Percentiles rank a stretch among this genome's conserved stretches.
Evolutionary conservation across 164 flowering plant genomes (phyloP).

Genomic region (Cinnamomum micranthum): DNA sequence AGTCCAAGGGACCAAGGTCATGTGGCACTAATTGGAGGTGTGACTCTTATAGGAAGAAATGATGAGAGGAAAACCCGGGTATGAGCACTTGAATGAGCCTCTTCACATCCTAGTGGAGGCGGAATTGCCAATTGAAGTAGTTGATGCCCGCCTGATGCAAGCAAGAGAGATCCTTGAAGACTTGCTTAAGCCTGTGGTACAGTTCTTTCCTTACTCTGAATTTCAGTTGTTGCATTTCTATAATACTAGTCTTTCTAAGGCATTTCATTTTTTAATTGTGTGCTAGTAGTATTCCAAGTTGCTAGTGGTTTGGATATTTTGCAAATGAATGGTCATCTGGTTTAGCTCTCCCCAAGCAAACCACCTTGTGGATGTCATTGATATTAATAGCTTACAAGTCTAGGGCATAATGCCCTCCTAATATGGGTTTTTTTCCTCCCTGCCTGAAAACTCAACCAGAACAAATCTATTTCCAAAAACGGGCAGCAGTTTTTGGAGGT

Average conservation of each 20-base stretch:
- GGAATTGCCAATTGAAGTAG: constrained; percentile 78
- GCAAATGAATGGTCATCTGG: not conserved
- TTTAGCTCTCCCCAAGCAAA: not conserved
- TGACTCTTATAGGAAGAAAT: constrained; percentile 60
- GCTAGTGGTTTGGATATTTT: not conserved
- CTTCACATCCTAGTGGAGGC: constrained; percentile 93
- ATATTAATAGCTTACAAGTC: not conserved
- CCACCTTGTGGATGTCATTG: not conserved
- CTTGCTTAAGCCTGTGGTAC: constrained; percentile 79
- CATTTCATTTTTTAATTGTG: not conserved
- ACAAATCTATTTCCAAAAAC: not conserved
- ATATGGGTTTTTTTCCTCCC: not conserved
- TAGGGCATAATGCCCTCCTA: not conserved
- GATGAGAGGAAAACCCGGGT: constrained; percentile 96
- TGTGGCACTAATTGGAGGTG: no score
- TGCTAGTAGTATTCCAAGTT: not conserved
- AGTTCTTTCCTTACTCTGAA: not conserved
- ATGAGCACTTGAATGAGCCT: constrained; percentile 93
- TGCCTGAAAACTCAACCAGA: not conserved
- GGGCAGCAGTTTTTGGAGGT: not conserved
- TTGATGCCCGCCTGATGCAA: constrained; percentile 84
- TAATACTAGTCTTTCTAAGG: not conserved
- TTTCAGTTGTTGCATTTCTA: not conserved
- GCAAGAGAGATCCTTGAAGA: constrained; percentile 88
- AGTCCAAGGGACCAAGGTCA: no score